phyloP scores from a whole-genome alignment of 2,329 filamentous ascomycete species.

The Ambrosiella xylebori region DNA sequence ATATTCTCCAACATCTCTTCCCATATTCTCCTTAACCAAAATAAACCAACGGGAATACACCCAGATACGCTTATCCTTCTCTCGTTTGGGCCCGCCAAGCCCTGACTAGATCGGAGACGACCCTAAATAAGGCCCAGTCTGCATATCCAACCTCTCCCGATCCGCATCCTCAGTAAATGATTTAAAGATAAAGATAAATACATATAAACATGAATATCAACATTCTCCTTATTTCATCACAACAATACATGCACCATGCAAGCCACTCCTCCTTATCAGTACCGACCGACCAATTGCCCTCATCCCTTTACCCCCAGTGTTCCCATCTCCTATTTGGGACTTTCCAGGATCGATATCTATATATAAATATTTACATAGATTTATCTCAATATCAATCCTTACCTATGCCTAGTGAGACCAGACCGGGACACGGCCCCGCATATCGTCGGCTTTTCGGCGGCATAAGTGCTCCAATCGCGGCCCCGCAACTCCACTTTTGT shows the following conservation, averaged over 20 bases:
- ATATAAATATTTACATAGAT: no score
- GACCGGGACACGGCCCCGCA: constrained; percentile 1
- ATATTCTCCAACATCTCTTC: neutral
- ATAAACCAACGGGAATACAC: neutral
- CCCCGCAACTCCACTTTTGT: neutral
- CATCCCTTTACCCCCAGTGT: neutral
- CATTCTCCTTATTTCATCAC: no score
- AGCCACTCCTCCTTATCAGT: neutral
- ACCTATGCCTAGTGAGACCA: neutral
- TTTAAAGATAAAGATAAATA: no score
- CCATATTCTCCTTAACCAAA: neutral
- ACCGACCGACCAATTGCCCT: neutral
- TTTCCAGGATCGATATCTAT: no score
- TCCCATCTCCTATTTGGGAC: neutral
- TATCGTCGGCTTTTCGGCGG: constrained; percentile 10
- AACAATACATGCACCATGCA: neutral
- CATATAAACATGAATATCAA: no score
- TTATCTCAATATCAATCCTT: neutral
- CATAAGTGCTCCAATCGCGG: constrained; percentile 7
- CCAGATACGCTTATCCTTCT: neutral
- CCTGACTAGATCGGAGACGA: neutral
- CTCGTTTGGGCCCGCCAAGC: neutral
- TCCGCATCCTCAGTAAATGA: no score
- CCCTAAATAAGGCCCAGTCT: neutral
- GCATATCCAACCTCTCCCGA: no score